Base-by-base conservation (phyloP, 1,284 basidiomycete genomes). In the Earliella scabrosa region DNA sequence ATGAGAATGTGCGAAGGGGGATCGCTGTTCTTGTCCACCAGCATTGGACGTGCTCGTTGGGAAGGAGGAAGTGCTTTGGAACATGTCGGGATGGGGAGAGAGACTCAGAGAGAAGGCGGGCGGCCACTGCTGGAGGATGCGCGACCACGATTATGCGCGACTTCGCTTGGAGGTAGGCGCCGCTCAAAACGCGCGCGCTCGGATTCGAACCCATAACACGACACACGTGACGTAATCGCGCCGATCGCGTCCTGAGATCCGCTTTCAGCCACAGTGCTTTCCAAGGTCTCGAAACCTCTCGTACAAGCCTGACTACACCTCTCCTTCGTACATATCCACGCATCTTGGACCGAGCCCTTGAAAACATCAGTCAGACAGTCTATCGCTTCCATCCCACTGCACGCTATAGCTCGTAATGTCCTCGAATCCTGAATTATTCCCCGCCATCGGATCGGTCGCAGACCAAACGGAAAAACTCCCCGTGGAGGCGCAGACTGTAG, bases 401-500 rank as follows among this genome's bases (percentile, higher is more conserved):
- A 50, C 51, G 36, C 36, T 26, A 54, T 24, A 35, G 38, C 48
- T 13, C n/a, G 20, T 45, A 50, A 64, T 64, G 64, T 60, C 62
- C 39, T 27, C 58, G 52, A 59, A 58, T 27, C 29, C 62, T 34
- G 52, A 71, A 27, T 75, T 81, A 52, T 83, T 83, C 58, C 81
- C 82, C 20, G 53, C 75, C 21, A 83, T 83, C 46, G 77, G 81
- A 2, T 59, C 73, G 21, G 68, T 83, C 44, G 82, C 74, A 2
- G 69, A 79, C 36, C 69, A 74, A 53, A 71, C 77, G 13, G 66
- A 73, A 26, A 63, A 73, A 21, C 64, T 71, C 24, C 63, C 68
- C 1, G 72, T 73, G 4, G 53, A 67, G 32, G 63, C 38, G 53
- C 63, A 27, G 40, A 58, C 51, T 5, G 68, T 68, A 13, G 70